Evolutionary conservation across 805 yeast genomes (phyloP).

Genomic region (Kluyveromyces aestuarii): DNA sequence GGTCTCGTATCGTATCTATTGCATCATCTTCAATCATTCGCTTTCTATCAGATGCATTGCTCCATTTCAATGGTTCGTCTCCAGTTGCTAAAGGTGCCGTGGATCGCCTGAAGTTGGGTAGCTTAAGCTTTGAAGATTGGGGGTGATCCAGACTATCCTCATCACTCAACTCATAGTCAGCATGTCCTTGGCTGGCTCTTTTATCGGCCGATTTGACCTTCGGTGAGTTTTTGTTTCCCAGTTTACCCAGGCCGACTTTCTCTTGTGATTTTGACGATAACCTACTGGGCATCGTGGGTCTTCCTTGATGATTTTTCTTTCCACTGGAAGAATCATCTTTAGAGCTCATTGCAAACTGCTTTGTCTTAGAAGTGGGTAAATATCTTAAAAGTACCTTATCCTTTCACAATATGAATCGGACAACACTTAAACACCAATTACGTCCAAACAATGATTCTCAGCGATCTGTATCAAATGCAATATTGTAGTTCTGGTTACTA

Average conservation of each 20-base stretch:
- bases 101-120: neutral
- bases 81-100: neutral
- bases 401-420: too few species aligned
- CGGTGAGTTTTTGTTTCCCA: neutral
- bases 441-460: too few species aligned
- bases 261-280: neutral
- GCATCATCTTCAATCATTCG: slow-evolving; percentile 15
- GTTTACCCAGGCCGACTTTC: neutral
- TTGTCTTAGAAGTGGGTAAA: neutral
- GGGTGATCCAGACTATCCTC: neutral
- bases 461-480: too few species aligned
- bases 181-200: neutral
- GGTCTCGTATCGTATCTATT: slow-evolving; percentile 11
- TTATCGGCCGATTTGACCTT: neutral
- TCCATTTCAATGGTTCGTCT: neutral
- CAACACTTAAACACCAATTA: too few species aligned
- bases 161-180: neutral
- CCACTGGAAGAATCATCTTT: neutral
- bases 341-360: neutral
- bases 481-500: too few species aligned
- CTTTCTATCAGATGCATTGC: slow-evolving; percentile 1
- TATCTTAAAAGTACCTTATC: too few species aligned
- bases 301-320: neutral
- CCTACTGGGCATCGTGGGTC: neutral
- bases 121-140: neutral